Conservation (phyloP, 768 basidiomycete species). For the Rhizopogon roseolus region DNA sequence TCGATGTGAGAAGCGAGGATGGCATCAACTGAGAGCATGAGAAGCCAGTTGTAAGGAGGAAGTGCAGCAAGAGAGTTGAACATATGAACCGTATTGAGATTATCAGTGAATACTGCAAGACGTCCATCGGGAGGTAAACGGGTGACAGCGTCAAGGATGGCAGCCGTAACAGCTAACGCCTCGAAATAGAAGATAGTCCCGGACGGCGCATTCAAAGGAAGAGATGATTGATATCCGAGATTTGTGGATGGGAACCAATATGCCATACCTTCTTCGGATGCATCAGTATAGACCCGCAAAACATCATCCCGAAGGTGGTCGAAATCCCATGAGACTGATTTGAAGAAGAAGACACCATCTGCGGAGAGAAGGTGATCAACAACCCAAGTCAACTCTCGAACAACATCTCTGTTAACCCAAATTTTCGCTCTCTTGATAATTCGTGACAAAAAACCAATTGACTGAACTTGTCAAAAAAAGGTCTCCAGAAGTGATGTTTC, state of each 20-base stretch:
- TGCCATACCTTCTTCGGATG: slow-evolving; percentile 13
- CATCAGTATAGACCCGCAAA: slow-evolving; percentile 16
- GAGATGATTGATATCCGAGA: slow-evolving; percentile 15
- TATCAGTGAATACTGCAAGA: slow-evolving; percentile 23
- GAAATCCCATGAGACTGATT: slow-evolving; percentile 12
- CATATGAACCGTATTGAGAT: slow-evolving; percentile 27
- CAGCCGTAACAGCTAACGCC: no score
- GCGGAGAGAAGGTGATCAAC: slow-evolving; percentile 13
- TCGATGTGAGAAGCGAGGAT: slow-evolving; percentile 8
- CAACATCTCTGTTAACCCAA: slow-evolving; percentile 7
- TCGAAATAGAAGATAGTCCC: slow-evolving; percentile 24
- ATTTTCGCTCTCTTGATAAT: no score
- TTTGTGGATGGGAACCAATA: slow-evolving; percentile 19
- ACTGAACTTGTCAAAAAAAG: no score
- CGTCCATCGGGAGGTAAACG: no score
- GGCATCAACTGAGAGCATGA: slow-evolving; percentile 8
- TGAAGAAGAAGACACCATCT: slow-evolving; percentile 23
- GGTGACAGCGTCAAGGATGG: no score
- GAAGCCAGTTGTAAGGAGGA: slow-evolving; percentile 10
- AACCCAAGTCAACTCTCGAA: slow-evolving; percentile 23
- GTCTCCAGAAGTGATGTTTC: no score
- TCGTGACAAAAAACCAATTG: no score
- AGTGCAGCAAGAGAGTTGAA: slow-evolving; percentile 22
- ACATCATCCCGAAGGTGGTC: no score
- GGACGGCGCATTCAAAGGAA: neutral